Evolutionary conservation across 1,284 basidiomycete species (phyloP).

Genomic region (Cryptococcus sp.): DNA sequence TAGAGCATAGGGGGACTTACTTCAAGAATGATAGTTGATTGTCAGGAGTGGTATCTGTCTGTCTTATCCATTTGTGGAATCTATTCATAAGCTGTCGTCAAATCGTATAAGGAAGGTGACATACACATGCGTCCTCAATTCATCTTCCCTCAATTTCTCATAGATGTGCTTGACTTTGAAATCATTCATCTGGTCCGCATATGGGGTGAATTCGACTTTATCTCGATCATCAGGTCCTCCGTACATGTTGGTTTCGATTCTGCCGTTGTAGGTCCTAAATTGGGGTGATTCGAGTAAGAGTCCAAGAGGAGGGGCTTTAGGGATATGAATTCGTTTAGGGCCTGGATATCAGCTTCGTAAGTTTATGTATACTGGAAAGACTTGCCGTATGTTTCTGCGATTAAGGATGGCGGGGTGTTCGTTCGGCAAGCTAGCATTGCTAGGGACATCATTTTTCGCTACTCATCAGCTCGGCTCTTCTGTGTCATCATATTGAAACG

Average conservation of each 20-base stretch:
- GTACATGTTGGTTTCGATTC: slow-evolving; percentile 23
- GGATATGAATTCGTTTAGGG: slow-evolving; percentile 75
- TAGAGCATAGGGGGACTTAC: slow-evolving; percentile 18
- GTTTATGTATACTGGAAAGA: not conserved
- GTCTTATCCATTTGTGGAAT: slow-evolving; percentile 45
- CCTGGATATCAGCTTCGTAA: slow-evolving; percentile 35
- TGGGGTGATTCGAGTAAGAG: slow-evolving; percentile 90
- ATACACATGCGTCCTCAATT: slow-evolving; percentile 72
- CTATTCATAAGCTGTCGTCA: slow-evolving; percentile 13
- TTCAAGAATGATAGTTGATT: slow-evolving; percentile 34
- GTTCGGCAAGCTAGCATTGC: slow-evolving; percentile 76
- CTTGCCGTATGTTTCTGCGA: slow-evolving; percentile 56
- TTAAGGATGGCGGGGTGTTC: slow-evolving; percentile 64
- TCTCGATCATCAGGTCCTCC: slow-evolving; percentile 27
- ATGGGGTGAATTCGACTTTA: slow-evolving; percentile 59
- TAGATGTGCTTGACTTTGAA: slow-evolving; percentile 86
- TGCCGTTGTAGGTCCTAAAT: slow-evolving; percentile 59
- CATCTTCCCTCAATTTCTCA: slow-evolving; percentile 72
- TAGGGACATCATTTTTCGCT: slow-evolving; percentile 97
- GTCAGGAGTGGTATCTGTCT: slow-evolving; percentile 33
- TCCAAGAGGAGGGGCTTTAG: slow-evolving; percentile 94
- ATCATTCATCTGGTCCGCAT: slow-evolving; percentile 61
- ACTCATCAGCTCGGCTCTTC: slow-evolving; percentile 3
- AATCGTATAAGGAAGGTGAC: not conserved
- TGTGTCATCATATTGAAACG: slow-evolving; percentile 10